A percentile compares a stretch with the other conserved stretches of the same genome.
Conservation (phyloP, 805 yeast genomes). For the Maudiozyma turicensis region DNA sequence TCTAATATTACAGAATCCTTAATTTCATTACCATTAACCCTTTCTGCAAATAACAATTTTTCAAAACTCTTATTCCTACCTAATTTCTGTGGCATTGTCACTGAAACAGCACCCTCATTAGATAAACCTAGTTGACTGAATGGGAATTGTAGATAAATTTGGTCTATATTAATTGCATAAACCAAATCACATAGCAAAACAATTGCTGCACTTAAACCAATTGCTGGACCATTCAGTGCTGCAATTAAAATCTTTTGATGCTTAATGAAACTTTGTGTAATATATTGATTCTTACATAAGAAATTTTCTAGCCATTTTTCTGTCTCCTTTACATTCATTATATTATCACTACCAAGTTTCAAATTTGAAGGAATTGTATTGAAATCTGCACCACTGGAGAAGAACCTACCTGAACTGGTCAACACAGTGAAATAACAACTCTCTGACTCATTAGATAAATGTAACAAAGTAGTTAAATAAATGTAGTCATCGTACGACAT, state of each 20-base stretch:
- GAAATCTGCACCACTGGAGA: slow-evolving; percentile 80
- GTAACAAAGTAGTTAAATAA: slow-evolving; percentile 47
- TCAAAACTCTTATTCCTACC: slow-evolving; percentile 68
- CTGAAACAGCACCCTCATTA: slow-evolving; percentile 70
- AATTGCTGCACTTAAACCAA: slow-evolving; percentile 68
- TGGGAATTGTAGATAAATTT: slow-evolving; percentile 56
- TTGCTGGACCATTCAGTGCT: slow-evolving; percentile 80
- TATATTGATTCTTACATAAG: slow-evolving; percentile 59
- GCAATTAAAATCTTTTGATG: slow-evolving; percentile 63
- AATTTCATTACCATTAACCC: slow-evolving; percentile 52
- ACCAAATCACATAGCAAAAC: slow-evolving; percentile 70
- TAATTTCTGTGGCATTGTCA: slow-evolving; percentile 56
- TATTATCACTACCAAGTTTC: slow-evolving; percentile 2
- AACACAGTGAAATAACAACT: slow-evolving; percentile 55
- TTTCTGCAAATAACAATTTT: slow-evolving; percentile 60
- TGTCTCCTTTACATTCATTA: slow-evolving; percentile 13
- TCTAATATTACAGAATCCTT: slow-evolving; percentile 27
- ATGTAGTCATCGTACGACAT: slow-evolving; percentile 56
- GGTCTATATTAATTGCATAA: slow-evolving; percentile 45
- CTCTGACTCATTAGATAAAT: slow-evolving; percentile 53
- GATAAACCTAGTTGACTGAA: slow-evolving; percentile 77
- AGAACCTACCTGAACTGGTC: slow-evolving; percentile 62
- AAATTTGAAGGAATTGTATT: slow-evolving; percentile 19
- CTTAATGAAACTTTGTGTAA: slow-evolving; percentile 57
- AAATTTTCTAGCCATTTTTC: slow-evolving; percentile 45